A percentile compares a stretch with the other conserved stretches of the same genome.
These are phyloP conservation scores for Fistulinella cinereoalba DNA, from an alignment of 1,284 basidiomycete genomes.

Conservation along the genomic window DNA sequence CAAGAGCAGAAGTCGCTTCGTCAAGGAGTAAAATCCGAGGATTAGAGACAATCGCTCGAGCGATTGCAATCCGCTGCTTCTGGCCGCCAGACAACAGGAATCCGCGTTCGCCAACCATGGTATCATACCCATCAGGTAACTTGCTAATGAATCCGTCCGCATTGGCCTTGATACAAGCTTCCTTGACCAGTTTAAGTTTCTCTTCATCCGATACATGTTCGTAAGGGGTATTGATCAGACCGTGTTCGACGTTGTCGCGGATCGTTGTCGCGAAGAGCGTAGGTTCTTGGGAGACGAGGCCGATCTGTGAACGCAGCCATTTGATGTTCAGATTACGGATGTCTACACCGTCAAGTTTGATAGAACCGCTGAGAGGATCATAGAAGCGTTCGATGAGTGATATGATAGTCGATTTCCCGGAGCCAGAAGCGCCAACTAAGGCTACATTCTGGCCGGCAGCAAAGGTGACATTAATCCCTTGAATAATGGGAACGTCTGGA, in stretches of 20 bases:
- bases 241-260: conserved; percentile 81
- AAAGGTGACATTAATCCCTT: conserved; percentile 68
- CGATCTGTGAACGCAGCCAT: conserved; percentile 90
- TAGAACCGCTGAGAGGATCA: conserved; percentile 72
- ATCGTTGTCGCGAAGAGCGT: conserved; percentile 83
- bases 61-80: conserved; percentile 90
- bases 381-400: conserved; percentile 87
- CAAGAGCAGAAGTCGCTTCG: conserved; percentile 88
- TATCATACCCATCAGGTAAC: conserved; percentile 85
- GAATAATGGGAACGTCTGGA: conserved; percentile 80
- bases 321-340: conserved; percentile 79
- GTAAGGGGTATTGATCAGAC: conserved; percentile 74
- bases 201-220: conserved; percentile 75
- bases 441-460: conserved; percentile 79
- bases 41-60: conserved; percentile 91
- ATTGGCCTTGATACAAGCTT: conserved; percentile 89
- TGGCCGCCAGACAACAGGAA: conserved; percentile 91
- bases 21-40: conserved; percentile 81
- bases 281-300: conserved; percentile 88
- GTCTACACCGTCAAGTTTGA: conserved; percentile 80
- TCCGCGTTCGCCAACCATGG: conserved; percentile 90
- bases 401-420: conserved; percentile 83
- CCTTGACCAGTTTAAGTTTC: conserved; percentile 76
- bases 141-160: conserved; percentile 88
- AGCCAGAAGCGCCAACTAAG: conserved; percentile 88